Base-by-base conservation (phyloP, 2,329 filamentous ascomycete genomes). In the Atkinsonella texensis region DNA sequence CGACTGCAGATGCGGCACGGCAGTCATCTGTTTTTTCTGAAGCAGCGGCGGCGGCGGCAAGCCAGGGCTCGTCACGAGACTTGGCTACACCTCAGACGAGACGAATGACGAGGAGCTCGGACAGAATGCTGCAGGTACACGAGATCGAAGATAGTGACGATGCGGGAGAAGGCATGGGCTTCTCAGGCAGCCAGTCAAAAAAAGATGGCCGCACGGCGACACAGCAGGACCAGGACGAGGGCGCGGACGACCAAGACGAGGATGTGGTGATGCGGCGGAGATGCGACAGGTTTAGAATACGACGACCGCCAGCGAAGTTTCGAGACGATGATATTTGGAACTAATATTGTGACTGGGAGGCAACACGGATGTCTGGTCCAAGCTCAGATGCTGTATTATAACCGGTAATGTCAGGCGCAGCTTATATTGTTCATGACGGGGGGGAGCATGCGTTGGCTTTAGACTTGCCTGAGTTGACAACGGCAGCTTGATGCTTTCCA, bases 261-360 rank as follows among this genome's bases (percentile, higher is more conserved):
- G 64, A 68, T 33, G 60, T 64, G 32, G 53, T 66, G 18, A 53
- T 66, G 13, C 58, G 61, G 48, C 56, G 59, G 45, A 56, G 58
- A 23, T 55, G 56, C 44, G 59, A 62, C 33, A 57, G 65, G 42
- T 59, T 58, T 17, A 61, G 67, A 49, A 63, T 60, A 28, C 62
- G 68, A 40, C 62, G 68, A 18, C 60, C 57, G 45, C 65, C 68
- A 2, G 63, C 65, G 9, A 70, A 70, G 46, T 63, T 68, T 51
- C 59, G 65, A 35, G 65, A 68, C 20, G 66, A 63, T 17, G 65
- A 67, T 7, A 17, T 60, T 32, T 63, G 54, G 55, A 54, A 17
- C 41, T 53, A 63, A 10, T 42, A 17, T 40, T 17, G 38, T 20
- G 7, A n/a, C 7, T 32, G 23, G 10, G 43, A 31, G 15, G 31